Conservation (phyloP, 257 asterid species). For the Gentiana macrophylla region DNA sequence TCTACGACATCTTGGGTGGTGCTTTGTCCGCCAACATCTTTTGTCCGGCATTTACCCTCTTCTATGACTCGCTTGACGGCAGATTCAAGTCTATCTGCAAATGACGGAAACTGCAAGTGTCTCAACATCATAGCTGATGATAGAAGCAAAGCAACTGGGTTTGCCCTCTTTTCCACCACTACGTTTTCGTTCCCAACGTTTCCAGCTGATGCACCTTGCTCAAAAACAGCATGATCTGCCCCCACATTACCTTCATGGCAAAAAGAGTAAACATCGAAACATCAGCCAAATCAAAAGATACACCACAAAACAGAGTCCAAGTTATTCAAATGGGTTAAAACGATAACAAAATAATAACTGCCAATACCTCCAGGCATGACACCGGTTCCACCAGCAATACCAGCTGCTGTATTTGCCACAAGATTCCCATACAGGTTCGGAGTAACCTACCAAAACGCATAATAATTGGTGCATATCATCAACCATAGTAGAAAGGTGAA, state of each 20-base stretch:
- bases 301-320: neutral
- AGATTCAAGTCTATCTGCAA: constrained; percentile 84
- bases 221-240: constrained; percentile 85
- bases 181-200: constrained; percentile 74
- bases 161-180: constrained; percentile 63
- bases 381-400: constrained; percentile 99
- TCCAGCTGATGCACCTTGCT: constrained; percentile 99
- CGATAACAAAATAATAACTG: neutral
- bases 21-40: constrained; percentile 85
- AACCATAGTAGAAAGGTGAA: neutral
- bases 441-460: constrained; percentile 52
- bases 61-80: constrained; percentile 72
- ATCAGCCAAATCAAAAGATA: too few species aligned
- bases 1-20: constrained; percentile 83
- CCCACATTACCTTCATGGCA: constrained; percentile 67
- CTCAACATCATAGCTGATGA: constrained; percentile 98
- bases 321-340: neutral
- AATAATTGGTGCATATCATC: constrained; percentile 3
- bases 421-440: constrained; percentile 95
- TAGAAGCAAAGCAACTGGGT: constrained; percentile 83
- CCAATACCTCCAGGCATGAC: constrained; percentile 90
- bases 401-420: constrained; percentile 89
- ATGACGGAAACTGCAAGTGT: constrained; percentile 94
- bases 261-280: constrained; percentile 8
- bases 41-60: constrained; percentile 59